These are phyloP conservation scores for Plasmodium coatneyi DNA, from an alignment of 169 alveolate species.

Conservation along the genomic window DNA sequence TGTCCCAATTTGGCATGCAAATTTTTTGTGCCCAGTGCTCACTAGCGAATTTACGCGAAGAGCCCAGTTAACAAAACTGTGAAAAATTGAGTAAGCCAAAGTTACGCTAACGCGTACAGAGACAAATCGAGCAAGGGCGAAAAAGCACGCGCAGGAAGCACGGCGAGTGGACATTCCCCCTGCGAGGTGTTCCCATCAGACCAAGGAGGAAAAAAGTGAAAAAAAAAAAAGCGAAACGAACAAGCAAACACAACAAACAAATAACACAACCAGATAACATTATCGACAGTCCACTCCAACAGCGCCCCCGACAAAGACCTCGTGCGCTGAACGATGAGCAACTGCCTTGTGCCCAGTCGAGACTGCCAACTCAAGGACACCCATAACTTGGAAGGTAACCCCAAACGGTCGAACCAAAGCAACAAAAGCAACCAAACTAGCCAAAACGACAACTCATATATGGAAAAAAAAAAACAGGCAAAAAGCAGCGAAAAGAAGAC, in stretches of 20 bases:
- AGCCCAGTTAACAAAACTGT: not conserved
- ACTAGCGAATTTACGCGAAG: not conserved
- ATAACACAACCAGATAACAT: not conserved
- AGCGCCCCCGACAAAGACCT: not conserved
- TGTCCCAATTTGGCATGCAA: not conserved
- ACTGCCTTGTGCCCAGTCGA: not conserved
- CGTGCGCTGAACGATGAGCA: conserved; percentile 19
- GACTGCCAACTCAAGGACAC: not conserved
- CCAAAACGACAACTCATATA: not conserved
- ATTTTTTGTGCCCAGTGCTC: not conserved
- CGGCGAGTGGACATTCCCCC: conserved; percentile 5
- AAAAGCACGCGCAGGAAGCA: not conserved
- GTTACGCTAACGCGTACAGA: not conserved
- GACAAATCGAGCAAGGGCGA: not conserved
- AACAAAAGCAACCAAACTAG: not conserved
- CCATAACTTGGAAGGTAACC: conserved; percentile 10
- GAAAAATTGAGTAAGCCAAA: not conserved
- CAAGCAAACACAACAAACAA: not conserved
- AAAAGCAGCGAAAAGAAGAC: conserved; percentile 3
- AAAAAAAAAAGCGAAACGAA: not conserved
- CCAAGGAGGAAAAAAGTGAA: not conserved
- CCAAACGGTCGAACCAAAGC: conserved; percentile 8
- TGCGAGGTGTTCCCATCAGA: not conserved
- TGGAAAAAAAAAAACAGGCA: conserved; percentile 12
- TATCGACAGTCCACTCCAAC: not conserved